These are phyloP conservation scores for Pezicula carpinea DNA, from an alignment of 2,329 filamentous ascomycete genomes.

Conservation along the genomic window DNA sequence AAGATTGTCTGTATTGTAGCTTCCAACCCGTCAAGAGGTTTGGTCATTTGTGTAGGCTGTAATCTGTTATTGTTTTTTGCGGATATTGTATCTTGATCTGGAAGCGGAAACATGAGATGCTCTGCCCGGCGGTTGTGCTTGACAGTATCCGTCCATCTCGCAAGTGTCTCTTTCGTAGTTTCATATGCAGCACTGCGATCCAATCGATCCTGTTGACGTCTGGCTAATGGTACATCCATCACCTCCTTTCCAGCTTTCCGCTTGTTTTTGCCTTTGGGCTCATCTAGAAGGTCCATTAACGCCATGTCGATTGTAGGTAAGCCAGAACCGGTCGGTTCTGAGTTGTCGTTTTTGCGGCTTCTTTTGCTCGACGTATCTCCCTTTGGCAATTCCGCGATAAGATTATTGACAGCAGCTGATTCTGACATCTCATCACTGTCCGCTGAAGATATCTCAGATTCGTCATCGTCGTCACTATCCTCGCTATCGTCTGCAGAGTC, in stretches of 20 bases:
- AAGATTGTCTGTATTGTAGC: constrained; percentile 83
- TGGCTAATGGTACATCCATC: constrained; percentile 76
- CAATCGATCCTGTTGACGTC: constrained; percentile 79
- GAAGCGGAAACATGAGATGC: constrained; percentile 81
- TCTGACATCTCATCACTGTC: constrained; percentile 43
- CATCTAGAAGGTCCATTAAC: constrained; percentile 69
- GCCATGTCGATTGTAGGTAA: constrained; percentile 70
- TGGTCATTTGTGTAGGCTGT: constrained; percentile 56
- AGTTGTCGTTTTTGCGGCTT: constrained; percentile 5
- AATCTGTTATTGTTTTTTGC: constrained; percentile 59
- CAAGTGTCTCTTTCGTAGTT: constrained; percentile 86
- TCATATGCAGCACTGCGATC: constrained; percentile 80
- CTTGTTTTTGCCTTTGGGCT: constrained; percentile 49
- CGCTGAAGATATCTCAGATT: constrained; percentile 43
- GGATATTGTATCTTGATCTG: constrained; percentile 59
- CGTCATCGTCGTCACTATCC: constrained; percentile 53
- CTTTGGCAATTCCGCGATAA: constrained; percentile 60
- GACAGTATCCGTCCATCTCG: constrained; percentile 91
- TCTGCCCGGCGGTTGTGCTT: constrained; percentile 91
- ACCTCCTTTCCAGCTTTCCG: constrained; percentile 57
- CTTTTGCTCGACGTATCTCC: constrained; percentile 28
- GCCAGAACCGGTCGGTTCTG: constrained; percentile 26
- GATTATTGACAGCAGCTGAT: constrained; percentile 59
- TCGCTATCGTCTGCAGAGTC: constrained; percentile 46
- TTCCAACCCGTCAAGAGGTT: constrained; percentile 77